A percentile compares a stretch with the other conserved stretches of the same genome.
phyloP scores from a whole-genome alignment of 202 grass and related monocot species.

The Eragrostis tef region DNA sequence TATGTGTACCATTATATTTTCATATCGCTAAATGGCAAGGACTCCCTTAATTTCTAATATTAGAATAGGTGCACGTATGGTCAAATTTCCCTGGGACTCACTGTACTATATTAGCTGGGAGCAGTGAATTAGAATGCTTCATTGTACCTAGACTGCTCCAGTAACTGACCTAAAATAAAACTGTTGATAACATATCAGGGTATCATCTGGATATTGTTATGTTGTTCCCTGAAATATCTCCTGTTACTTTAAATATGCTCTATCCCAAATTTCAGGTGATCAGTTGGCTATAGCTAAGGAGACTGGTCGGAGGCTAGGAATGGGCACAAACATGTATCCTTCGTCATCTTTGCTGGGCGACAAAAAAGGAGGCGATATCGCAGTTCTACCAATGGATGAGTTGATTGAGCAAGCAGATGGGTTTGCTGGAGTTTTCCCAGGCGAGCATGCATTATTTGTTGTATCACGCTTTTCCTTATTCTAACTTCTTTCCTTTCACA shows the following conservation, averaged over 20 bases:
- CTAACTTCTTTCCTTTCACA: slow-evolving; percentile 48
- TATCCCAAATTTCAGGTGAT: slow-evolving; percentile 57
- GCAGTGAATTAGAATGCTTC: slow-evolving; percentile 33
- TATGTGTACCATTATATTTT: slow-evolving; percentile 9
- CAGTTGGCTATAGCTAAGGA: slow-evolving; percentile 79
- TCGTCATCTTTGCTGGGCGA: slow-evolving; percentile 67
- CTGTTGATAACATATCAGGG: background rate
- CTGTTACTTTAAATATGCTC: slow-evolving; percentile 17
- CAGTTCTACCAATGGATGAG: slow-evolving; percentile 59
- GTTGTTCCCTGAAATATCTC: slow-evolving; percentile 5
- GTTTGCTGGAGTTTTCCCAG: slow-evolving; percentile 76
- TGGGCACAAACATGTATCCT: slow-evolving; percentile 83
- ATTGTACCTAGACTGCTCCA: slow-evolving; percentile 12
- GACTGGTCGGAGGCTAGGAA: slow-evolving; percentile 70
- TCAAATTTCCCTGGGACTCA: slow-evolving; percentile 4
- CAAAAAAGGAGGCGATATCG: slow-evolving; percentile 59
- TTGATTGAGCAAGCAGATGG: slow-evolving; percentile 76
- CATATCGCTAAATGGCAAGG: slow-evolving; percentile 19
- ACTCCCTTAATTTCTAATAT: slow-evolving; percentile 33
- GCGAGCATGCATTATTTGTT: slow-evolving; percentile 45
- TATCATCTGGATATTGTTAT: background rate
- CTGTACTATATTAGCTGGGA: slow-evolving; percentile 3
- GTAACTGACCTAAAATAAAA: background rate
- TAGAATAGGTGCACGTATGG: background rate
- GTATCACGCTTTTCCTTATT: slow-evolving; percentile 3